Base-by-base conservation (phyloP, 352 stramenopile genomes). In the Achlya hypogyna region DNA sequence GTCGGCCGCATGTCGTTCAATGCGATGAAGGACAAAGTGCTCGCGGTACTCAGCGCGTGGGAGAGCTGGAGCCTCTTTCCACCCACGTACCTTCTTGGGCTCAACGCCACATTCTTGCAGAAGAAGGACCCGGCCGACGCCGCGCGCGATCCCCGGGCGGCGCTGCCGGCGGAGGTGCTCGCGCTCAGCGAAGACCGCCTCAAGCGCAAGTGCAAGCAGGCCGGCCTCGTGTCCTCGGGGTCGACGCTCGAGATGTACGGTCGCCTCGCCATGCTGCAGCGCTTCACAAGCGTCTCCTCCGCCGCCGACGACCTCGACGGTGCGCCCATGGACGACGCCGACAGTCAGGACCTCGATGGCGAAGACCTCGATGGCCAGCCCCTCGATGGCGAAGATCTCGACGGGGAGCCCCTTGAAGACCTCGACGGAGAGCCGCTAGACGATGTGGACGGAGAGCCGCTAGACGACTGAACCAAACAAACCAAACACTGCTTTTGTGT, bases 41-140 rank as follows among this genome's bases (percentile, higher is more conserved):
- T 89, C 60, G 74, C 74, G 18, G 84, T 93, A 47, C 63, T 93
- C 29, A 87, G 73, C 9, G 82, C 81, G 12, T 93, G 84, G 84
- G 81, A 85, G 63, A 86, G 71, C 38, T 93, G 84, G 84, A 91
- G 82, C 69, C 62, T 93, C 16, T 93, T 93, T 38, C 82, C 84
- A 5, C 84, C 84, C 18, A 74, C 76, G 9, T 84, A 86, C 42
- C 71, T 93, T 16, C 79, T 91, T n/a, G 84, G 84, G 1, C 69
- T 93, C 28, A 87, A 93, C 69, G 84, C 84, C 45, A 91, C 84
- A 18, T 93, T 93, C 29, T 28, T 93, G 53, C 69, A 79, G 28
- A 92, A 89, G 69, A 23, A 79, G n/a, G 82, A 89, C 25, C 81
- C 90, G 59, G 60, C 85, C 40, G 16, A 62, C 2, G 20, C 51